phyloP scores from a whole-genome alignment of 2,329 filamentous ascomycete species.

The Fusarium gaditjirri region DNA sequence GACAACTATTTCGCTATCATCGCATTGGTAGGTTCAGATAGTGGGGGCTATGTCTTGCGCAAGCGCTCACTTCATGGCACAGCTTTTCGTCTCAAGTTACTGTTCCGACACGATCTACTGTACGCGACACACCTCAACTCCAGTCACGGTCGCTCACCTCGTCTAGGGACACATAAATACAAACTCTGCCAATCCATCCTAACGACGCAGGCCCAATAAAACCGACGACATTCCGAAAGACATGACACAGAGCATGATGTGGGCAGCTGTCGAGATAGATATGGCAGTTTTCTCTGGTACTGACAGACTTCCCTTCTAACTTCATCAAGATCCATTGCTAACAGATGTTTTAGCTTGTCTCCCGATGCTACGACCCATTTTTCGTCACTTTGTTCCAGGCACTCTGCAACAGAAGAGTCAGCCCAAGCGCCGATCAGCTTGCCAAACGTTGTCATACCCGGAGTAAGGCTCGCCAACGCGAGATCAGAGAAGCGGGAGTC shows the following conservation, averaged over 20 bases:
- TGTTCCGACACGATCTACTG: constrained; percentile 20
- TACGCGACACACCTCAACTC: neutral
- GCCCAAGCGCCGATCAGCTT: neutral
- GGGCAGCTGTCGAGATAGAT: constrained; percentile 34
- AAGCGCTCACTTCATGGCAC: neutral
- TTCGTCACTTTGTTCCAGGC: constrained; percentile 9
- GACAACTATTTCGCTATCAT: constrained; percentile 36
- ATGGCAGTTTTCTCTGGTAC: constrained; percentile 38
- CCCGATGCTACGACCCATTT: constrained; percentile 19
- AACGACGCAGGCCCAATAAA: neutral
- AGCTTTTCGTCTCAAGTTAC: constrained; percentile 23
- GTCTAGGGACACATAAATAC: constrained; percentile 26
- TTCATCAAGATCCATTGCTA: accelerated
- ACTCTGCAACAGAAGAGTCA: neutral
- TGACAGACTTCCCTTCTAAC: accelerated
- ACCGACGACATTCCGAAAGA: constrained; percentile 30
- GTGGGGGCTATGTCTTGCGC: neutral
- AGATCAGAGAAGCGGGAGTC: neutral
- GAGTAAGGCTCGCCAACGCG: neutral
- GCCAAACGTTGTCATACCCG: neutral
- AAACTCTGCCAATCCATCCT: constrained; percentile 26
- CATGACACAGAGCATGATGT: constrained; percentile 25
- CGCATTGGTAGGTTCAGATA: constrained; percentile 25
- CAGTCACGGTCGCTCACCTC: neutral
- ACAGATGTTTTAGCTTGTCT: constrained; percentile 1